Percentiles rank a stretch among this genome's conserved stretches.
Conservation (phyloP, 306 rosid genomes). For the Dryas alaskensis region DNA sequence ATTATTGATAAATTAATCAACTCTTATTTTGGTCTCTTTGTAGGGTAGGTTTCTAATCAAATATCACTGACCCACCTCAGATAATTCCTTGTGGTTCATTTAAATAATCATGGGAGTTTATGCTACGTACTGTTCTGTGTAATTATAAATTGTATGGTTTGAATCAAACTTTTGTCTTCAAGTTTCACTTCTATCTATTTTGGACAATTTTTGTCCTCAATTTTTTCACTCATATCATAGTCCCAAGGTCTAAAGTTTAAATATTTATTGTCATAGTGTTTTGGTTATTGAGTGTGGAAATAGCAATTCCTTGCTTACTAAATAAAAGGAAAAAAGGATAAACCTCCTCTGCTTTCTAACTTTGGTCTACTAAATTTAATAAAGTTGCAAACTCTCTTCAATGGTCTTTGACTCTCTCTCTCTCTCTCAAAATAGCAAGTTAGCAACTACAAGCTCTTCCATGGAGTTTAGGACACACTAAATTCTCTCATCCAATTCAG, state of each 20-base stretch:
- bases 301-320: not conserved
- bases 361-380: not conserved
- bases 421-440: constrained; percentile 53
- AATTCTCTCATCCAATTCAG: constrained; percentile 20
- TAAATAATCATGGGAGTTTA: not conserved
- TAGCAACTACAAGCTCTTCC: constrained; percentile 46
- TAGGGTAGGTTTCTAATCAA: not conserved
- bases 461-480: constrained; percentile 51
- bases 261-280: not conserved
- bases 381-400: not conserved
- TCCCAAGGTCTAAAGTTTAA: not conserved
- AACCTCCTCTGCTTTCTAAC: constrained; percentile 8
- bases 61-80: not conserved
- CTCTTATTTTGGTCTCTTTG: not conserved
- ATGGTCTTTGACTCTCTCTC: constrained; percentile 5
- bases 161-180: not conserved
- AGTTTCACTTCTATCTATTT: not conserved
- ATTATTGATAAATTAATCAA: not conserved
- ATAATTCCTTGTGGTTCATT: not conserved
- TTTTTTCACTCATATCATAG: not conserved
- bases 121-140: not conserved
- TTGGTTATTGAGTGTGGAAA: constrained; percentile 15
- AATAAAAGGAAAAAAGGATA: constrained; percentile 21
- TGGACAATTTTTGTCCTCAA: not conserved
- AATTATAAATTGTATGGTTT: not conserved